A percentile compares a stretch with the other conserved stretches of the same genome.
Conservation (phyloP, 345 rosid species). For the Ceriops tagal region DNA sequence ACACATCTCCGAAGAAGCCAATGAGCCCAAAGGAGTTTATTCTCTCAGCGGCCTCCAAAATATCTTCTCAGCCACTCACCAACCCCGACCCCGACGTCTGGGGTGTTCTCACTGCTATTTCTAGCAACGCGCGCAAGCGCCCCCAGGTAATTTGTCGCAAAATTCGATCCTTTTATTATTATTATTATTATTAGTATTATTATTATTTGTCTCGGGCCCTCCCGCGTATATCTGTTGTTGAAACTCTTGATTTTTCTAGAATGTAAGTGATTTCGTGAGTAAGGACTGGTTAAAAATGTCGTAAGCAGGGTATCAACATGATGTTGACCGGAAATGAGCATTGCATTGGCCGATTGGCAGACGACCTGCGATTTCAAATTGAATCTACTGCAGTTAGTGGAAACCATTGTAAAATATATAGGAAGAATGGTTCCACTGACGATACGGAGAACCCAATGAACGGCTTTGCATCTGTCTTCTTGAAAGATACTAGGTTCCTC, state of each 20-base stretch:
- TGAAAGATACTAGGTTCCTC: conserved; percentile 77
- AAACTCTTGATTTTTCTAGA: not conserved
- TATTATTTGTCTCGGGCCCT: not conserved
- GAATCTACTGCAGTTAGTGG: conserved; percentile 72
- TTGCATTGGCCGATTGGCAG: conserved; percentile 64
- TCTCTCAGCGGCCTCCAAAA: conserved; percentile 52
- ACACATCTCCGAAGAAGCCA: conserved; percentile 33
- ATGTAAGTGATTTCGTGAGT: not conserved
- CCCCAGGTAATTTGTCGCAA: conserved; percentile 43
- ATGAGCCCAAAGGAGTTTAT: conserved; percentile 45
- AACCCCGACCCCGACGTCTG: conserved; percentile 66
- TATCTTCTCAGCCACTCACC: conserved; percentile 66
- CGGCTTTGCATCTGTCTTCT: conserved; percentile 39
- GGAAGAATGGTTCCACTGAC: conserved; percentile 34
- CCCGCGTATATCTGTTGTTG: not conserved
- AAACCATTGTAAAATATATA: conserved; percentile 72
- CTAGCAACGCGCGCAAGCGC: conserved; percentile 72
- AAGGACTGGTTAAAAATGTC: conserved; percentile 13
- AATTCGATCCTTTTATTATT: not conserved
- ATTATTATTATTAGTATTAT: not conserved
- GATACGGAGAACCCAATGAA: conserved; percentile 28
- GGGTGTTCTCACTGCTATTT: conserved; percentile 92
- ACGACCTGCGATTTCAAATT: conserved; percentile 55
- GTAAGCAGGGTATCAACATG: conserved; percentile 66
- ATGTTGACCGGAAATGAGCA: conserved; percentile 69